Percentiles rank a stretch among this genome's conserved stretches.
phyloP scores from a whole-genome alignment of 2,329 filamentous ascomycete species.

The Aspergillus sojae region DNA sequence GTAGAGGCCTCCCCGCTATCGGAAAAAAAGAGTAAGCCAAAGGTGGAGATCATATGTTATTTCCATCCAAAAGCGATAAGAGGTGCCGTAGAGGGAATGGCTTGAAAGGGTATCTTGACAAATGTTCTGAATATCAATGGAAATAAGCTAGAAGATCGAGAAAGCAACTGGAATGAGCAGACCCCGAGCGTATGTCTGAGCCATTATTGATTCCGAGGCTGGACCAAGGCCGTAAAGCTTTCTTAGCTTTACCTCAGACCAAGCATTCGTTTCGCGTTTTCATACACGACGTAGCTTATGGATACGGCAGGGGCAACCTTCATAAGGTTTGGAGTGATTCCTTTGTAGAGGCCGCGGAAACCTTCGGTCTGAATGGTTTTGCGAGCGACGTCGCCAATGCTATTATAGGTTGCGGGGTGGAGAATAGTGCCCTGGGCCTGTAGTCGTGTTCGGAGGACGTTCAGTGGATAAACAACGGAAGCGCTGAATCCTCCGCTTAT shows the following conservation, averaged over 20 bases:
- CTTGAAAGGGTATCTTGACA: conserved; percentile 36
- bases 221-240: background rate
- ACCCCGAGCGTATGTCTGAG: too few species aligned
- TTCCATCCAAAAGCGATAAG: conserved; percentile 17
- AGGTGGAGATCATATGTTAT: conserved; percentile 12
- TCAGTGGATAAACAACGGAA: conserved; percentile 91
- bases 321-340: conserved; percentile 88
- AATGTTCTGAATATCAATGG: conserved; percentile 27
- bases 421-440: conserved; percentile 94
- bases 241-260: conserved; percentile 44
- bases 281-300: conserved; percentile 92
- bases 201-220: background rate
- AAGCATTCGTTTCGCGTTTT: conserved; percentile 79
- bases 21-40: conserved; percentile 12
- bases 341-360: conserved; percentile 85
- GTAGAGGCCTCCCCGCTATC: conserved; percentile 11
- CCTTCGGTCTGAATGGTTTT: conserved; percentile 86
- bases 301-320: conserved; percentile 96
- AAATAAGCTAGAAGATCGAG: conserved; percentile 1
- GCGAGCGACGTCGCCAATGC: conserved; percentile 83
- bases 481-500: conserved; percentile 90
- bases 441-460: conserved; percentile 85
- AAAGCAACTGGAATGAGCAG: background rate
- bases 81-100: conserved; percentile 21
- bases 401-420: conserved; percentile 86